phyloP scores from a whole-genome alignment of 768 basidiomycete genomes.

The Pisolithus marmoratus region DNA sequence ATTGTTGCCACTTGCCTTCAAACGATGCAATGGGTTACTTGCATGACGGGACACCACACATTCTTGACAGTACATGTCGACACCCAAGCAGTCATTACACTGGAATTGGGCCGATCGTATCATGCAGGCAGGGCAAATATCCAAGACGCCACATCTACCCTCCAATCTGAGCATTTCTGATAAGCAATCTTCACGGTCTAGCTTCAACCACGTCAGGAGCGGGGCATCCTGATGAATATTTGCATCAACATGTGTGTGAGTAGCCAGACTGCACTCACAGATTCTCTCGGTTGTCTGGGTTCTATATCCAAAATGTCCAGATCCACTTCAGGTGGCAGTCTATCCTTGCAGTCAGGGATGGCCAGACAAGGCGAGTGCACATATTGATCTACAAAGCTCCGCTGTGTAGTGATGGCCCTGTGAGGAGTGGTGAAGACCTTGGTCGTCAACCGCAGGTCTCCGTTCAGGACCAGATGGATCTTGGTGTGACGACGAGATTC shows the following conservation, averaged over 20 bases:
- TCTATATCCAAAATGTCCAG: background rate
- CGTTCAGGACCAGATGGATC: background rate
- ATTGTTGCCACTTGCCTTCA: slow-evolving; percentile 6
- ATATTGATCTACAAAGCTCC: no score
- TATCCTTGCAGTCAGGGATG: background rate
- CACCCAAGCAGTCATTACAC: slow-evolving; percentile 9
- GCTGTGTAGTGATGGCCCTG: no score
- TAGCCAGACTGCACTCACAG: background rate
- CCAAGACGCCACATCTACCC: background rate
- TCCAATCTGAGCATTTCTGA: slow-evolving; percentile 3
- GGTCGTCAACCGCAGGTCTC: background rate
- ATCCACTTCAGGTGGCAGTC: background rate
- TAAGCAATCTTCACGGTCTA: background rate
- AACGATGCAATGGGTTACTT: slow-evolving; percentile 9
- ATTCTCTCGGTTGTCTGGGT: background rate
- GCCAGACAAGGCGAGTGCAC: no score
- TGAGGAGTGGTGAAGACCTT: background rate
- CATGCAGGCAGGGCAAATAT: background rate
- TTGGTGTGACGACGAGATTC: background rate
- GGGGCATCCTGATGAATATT: background rate
- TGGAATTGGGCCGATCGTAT: background rate
- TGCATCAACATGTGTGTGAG: no score
- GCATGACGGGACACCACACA: slow-evolving; percentile 4
- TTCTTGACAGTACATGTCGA: background rate
- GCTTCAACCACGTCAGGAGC: background rate